Evolutionary conservation across 352 stramenopile species (phyloP), one percentile per base, ranked within the genome.

Genomic region (Pythium volutum): DNA sequence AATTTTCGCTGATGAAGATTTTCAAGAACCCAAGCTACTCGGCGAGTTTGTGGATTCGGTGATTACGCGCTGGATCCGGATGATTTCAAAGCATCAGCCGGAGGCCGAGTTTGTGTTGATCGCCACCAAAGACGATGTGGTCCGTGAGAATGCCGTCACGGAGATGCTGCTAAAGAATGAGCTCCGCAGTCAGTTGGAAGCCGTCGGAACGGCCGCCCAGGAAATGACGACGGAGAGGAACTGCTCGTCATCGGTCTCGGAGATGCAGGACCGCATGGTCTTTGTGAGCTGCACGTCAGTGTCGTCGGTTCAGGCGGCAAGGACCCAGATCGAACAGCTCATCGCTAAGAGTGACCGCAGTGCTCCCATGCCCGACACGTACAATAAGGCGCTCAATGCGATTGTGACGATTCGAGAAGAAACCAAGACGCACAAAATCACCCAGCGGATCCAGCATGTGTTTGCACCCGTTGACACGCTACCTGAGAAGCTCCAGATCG

Each of bases 51-150:
- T 57, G 4, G n/a, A 51, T 3, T 1, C 8, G 6, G 14, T 16
- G 16, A 38, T 64, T 1, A 12, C 33, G 12, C 22, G 20, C 15
- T 57, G 57, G 46, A 18, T 64, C 15, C 46, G 47, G 3, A n/a
- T 34, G 20, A 56, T 64, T 34, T 43, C 39, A 4, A 23, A n/a
- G 7, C 57, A 43, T 34, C 27, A 57, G 12, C 57, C 47, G 5
- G 46, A 42, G 4, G 23, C 57, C 16, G 47, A 64, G 36, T 49
- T 64, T 31, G 47, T 51, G 4, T 41, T 64, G 7, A 31, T 64
- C n/a, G 46, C 5, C 4, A 64, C 46, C 27, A 64, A 64, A 33
- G n/a, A 26, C 3, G 47, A 57, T 38, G 15, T 55, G 8, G 4
- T 52, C 27, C 7, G 7, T 20, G 26, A 39, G 23, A 43, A 43